Evolutionary conservation across 2,329 filamentous ascomycete genomes (phyloP), one percentile per base, ranked within the genome.

Genomic region (Chaetomium sp.): DNA sequence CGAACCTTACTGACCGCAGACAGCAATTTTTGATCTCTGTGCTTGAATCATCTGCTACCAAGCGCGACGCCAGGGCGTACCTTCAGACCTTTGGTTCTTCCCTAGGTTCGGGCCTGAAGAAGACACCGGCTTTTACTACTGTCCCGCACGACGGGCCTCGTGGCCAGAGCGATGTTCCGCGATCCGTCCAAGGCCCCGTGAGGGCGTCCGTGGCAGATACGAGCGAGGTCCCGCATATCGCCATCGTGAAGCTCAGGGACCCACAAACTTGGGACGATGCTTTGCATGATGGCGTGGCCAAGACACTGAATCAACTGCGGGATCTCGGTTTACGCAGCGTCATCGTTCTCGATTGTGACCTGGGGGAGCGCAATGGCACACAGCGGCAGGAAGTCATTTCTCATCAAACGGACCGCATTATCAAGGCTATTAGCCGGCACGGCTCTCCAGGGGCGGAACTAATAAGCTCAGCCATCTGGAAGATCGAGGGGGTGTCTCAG

Each of bases 31-130:
- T 96, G 71, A 83, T 96, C 35, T 93, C 92, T 19, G 86, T 98
- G 3, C 82, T 99, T 35, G 92, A 91, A 72, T 92, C 93, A 21
- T 92, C 93, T 12, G 91, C 93, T 6, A 97, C 94, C 0, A 96
- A 93, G 77, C 88, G 95, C 72, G 95, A 99, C 79, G 93, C 93
- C 56, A 93, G 91, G 77, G 88, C 91, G 45, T 99, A 97, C 74
- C 83, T 99, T 19, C 90, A 95, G 71, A 93, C 92, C 67, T 96
- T 97, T 75, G 88, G 87, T 57, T 78, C 79, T 9, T 67, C 74
- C 5, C 63, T 74, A 68, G 60, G 73, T 70, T 16, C 55, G 0
- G 21, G 70, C n/a, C 71, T 75, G 70, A 75, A 73, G 68, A 75
- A 72, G 62, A 68, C 69, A 57, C 72, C 71, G 65, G 77, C 72